Evolutionary conservation across 164 flowering plant genomes (phyloP), one percentile per base, ranked within the genome.

Genomic region (Brasenia schreberi): DNA sequence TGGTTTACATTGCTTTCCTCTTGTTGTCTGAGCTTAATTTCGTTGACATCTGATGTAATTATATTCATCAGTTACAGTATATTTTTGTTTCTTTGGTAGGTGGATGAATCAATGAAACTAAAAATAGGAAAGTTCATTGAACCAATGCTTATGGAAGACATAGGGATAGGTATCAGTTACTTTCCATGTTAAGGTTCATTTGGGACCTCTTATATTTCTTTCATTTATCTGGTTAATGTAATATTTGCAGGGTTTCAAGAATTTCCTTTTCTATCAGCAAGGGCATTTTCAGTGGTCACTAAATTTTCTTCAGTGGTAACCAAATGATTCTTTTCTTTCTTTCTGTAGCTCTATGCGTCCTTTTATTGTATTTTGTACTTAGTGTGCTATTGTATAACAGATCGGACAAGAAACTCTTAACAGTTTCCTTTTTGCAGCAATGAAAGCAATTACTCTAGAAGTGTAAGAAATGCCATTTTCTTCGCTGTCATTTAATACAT

Each of bases 221-320:
- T 45, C 12, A 12, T 2, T 45, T 5, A 45, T 45, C 53, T 12
- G 12, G 11, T 45, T 45, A 2, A 5, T 7, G 7, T 45, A 74
- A 33, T 66, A 23, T 66, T 1, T 81, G 76, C 88, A 94, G 99
- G 85, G 43, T 68, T 85, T 59, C 77, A 78, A 76, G 92, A 88
- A 71, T 87, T 76, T 75, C 97, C 98, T 19, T 90, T 94, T 74
- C 96, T 94, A 68, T 78, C 77, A 81, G 96, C 97, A 49, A 92
- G 98, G 12, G 73, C 84, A 42, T 86, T 94, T 72, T 77, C 85
- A 39, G 72, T 88, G 42, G 80, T 83, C 68, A 85, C 91, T 7
- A 94, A 86, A 75, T 87, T 89, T 74, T 82, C 93, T 53, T 75
- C 93, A 67, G 71, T 89, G 97, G 97, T 94, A 85, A 76, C 2